Evolutionary conservation across 495 filamentous ascomycete genomes (phyloP).

Genomic region (Annulohypoxylon maeteangense): DNA sequence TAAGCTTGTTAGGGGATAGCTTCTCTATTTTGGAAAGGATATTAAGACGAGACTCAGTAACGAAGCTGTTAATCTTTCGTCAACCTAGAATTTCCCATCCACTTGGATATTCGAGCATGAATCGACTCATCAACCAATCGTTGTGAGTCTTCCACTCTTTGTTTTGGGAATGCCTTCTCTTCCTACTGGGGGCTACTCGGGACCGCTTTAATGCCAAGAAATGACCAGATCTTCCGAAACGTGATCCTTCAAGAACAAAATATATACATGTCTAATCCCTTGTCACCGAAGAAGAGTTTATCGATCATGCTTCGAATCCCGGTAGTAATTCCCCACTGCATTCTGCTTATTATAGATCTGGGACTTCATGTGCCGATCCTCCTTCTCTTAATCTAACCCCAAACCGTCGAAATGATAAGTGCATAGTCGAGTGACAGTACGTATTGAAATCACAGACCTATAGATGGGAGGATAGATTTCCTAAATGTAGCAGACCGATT

Average conservation of each 20-base stretch:
- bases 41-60: background rate
- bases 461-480: no score
- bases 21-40: no score
- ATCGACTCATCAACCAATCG: no score
- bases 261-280: background rate
- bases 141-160: slow-evolving; percentile 43
- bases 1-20: no score
- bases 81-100: no score
- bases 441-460: no score
- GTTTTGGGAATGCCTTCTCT: slow-evolving; percentile 45
- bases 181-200: slow-evolving; percentile 47
- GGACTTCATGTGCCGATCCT: slow-evolving; percentile 38
- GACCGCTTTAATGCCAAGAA: slow-evolving; percentile 48
- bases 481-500: no score
- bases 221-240: slow-evolving; percentile 51
- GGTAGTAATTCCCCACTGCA: background rate
- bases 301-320: slow-evolving; percentile 11
- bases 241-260: slow-evolving; percentile 42
- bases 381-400: slow-evolving; percentile 47
- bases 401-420: slow-evolving; percentile 50
- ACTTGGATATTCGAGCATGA: no score
- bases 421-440: no score
- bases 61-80: no score
- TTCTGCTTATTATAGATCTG: slow-evolving; percentile 31
- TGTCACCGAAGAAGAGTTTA: slow-evolving; percentile 20